These are phyloP conservation scores for Ascocoryne sarcoides DNA, from an alignment of 2,329 filamentous ascomycete species.

Conservation along the genomic window DNA sequence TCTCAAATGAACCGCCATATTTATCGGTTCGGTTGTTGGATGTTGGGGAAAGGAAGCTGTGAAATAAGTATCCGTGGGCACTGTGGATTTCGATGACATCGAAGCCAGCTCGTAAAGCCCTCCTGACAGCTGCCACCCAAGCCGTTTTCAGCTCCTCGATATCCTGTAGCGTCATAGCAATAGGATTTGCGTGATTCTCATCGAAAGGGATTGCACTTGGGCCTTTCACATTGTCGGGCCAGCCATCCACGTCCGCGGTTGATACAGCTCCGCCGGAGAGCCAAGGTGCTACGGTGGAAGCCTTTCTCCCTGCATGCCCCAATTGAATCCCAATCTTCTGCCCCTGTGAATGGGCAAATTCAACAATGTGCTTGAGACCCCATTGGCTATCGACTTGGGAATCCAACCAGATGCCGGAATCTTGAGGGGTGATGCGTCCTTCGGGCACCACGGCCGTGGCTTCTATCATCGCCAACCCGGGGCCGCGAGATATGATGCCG, in stretches of 20 bases:
- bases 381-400: slow-evolving; percentile 59
- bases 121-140: slow-evolving; percentile 49
- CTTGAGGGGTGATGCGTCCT: slow-evolving; percentile 76
- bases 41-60: slow-evolving; percentile 59
- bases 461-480: slow-evolving; percentile 67
- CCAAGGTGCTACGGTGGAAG: slow-evolving; percentile 55
- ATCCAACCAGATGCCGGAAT: slow-evolving; percentile 76
- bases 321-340: slow-evolving; percentile 74
- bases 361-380: slow-evolving; percentile 54
- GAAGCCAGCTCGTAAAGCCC: slow-evolving; percentile 55
- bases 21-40: slow-evolving; percentile 60
- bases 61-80: slow-evolving; percentile 71
- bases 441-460: slow-evolving; percentile 67
- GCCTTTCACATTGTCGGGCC: slow-evolving; percentile 46
- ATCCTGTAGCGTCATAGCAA: slow-evolving; percentile 58
- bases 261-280: slow-evolving; percentile 45
- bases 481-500: slow-evolving; percentile 67
- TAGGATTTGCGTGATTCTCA: slow-evolving; percentile 50
- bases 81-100: slow-evolving; percentile 75
- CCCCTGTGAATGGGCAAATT: slow-evolving; percentile 72
- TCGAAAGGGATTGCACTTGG: slow-evolving; percentile 50
- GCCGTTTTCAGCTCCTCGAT: slow-evolving; percentile 56
- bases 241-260: slow-evolving; percentile 41
- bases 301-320: slow-evolving; percentile 69
- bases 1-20: slow-evolving; percentile 64